Evolutionary conservation across 345 rosid genomes (phyloP).

Genomic region (Combretum micranthum): DNA sequence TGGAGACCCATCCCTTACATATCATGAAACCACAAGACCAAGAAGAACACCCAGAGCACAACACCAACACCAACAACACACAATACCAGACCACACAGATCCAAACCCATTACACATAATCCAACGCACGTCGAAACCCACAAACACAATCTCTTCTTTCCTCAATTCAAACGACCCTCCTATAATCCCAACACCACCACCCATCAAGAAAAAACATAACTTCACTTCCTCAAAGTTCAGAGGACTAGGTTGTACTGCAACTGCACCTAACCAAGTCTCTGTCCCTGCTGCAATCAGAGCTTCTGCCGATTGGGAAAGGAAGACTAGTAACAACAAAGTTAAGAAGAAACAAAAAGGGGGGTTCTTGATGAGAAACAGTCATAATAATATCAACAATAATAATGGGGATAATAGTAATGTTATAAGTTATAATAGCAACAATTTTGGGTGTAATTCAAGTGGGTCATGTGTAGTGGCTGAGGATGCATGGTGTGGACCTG

Average conservation of each 20-base stretch:
- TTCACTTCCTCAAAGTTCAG: constrained; percentile 35
- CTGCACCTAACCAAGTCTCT: constrained; percentile 74
- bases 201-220: constrained; percentile 28
- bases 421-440: constrained; percentile 1
- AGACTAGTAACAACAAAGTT: constrained; percentile 39
- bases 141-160: constrained; percentile 35
- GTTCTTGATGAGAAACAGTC: background rate
- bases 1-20: constrained; percentile 25
- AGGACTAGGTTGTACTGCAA: constrained; percentile 68
- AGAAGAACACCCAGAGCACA: constrained; percentile 37
- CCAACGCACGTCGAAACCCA: constrained; percentile 38
- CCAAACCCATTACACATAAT: constrained; percentile 29
- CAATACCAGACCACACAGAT: constrained; percentile 21
- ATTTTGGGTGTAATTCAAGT: constrained; percentile 17
- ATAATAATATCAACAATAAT: background rate
- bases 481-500: constrained; percentile 95
- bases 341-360: constrained; percentile 12
- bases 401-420: constrained; percentile 2
- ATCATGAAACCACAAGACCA: constrained; percentile 35
- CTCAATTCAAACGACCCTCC: constrained; percentile 13
- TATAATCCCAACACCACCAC: constrained; percentile 10
- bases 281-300: constrained; percentile 72
- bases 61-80: too few species aligned
- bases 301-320: constrained; percentile 77
- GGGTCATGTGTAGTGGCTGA: constrained; percentile 42